A percentile compares a stretch with the other conserved stretches of the same genome.
Conservation (phyloP, 331 rosid genomes). For the Spiraea crenata region DNA sequence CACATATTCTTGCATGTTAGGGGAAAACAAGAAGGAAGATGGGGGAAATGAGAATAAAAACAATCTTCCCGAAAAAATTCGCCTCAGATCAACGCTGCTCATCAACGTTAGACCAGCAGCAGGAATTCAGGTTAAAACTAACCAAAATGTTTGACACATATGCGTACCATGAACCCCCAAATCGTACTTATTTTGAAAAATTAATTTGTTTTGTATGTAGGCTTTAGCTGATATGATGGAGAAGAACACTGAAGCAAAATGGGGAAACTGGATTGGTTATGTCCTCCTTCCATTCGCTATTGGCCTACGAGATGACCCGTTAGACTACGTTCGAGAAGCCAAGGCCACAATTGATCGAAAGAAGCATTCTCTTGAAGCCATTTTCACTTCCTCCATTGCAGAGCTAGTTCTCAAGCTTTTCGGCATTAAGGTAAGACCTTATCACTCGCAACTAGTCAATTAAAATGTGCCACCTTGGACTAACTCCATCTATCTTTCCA, state of each 20-base stretch:
- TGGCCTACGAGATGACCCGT: slow-evolving; percentile 42
- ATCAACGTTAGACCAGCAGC: slow-evolving; percentile 37
- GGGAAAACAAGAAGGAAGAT: slow-evolving; percentile 7
- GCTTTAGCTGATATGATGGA: slow-evolving; percentile 46
- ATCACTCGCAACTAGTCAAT: too few relatives aligned
- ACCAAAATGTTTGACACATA: neutral
- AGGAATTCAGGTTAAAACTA: slow-evolving; percentile 30
- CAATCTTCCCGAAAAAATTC: slow-evolving; percentile 35
- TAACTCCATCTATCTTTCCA: too few relatives aligned
- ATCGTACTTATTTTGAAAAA: neutral
- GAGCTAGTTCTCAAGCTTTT: slow-evolving; percentile 27
- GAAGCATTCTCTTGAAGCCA: slow-evolving; percentile 61
- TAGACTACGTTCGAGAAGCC: slow-evolving; percentile 53
- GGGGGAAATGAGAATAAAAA: slow-evolving; percentile 15
- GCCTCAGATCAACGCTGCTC: slow-evolving; percentile 32
- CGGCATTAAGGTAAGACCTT: slow-evolving; percentile 27
- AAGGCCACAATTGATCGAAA: slow-evolving; percentile 55
- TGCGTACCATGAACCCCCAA: neutral
- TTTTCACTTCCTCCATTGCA: slow-evolving; percentile 27
- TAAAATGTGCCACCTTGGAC: too few relatives aligned
- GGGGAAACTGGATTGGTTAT: slow-evolving; percentile 47
- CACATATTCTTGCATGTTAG: neutral
- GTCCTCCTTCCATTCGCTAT: slow-evolving; percentile 39
- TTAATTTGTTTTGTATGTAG: neutral
- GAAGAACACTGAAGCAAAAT: slow-evolving; percentile 30